Conservation (phyloP, 805 yeast species). For the Saccharomycopsis fibuligera region DNA sequence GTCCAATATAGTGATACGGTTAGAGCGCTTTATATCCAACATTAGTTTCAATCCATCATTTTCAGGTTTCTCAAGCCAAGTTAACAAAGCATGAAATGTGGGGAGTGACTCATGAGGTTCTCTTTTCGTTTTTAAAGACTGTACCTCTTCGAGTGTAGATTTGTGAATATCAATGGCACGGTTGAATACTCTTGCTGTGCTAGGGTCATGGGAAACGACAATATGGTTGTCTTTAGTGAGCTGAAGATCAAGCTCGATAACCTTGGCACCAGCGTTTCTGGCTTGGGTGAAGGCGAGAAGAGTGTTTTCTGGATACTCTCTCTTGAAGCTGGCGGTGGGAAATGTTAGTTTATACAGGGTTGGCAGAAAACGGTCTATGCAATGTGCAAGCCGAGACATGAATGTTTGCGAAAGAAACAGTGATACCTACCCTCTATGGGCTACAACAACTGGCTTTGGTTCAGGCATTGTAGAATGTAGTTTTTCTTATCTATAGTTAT, state of each 20-base stretch:
- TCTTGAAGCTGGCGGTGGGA: constrained; percentile 18
- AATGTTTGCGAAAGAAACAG: background rate
- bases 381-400: background rate
- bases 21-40: constrained; percentile 54
- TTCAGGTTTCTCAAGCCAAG: constrained; percentile 41
- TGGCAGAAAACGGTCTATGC: background rate
- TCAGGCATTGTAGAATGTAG: too few species aligned
- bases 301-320: constrained; percentile 32
- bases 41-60: constrained; percentile 54
- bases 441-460: background rate
- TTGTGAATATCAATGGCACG: constrained; percentile 25
- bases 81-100: constrained; percentile 27
- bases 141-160: constrained; percentile 25
- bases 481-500: too few species aligned
- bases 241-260: constrained; percentile 35
- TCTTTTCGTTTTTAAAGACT: constrained; percentile 25
- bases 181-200: constrained; percentile 31
- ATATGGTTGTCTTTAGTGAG: constrained; percentile 30
- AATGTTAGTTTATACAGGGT: constrained; percentile 13
- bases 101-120: constrained; percentile 32
- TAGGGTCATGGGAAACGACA: constrained; percentile 32
- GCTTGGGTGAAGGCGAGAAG: constrained; percentile 32
- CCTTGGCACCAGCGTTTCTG: constrained; percentile 28
- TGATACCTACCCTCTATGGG: background rate
- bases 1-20: constrained; percentile 39